Base-by-base conservation (phyloP, 257 asterid genomes). In the Osmanthus fragrans region DNA sequence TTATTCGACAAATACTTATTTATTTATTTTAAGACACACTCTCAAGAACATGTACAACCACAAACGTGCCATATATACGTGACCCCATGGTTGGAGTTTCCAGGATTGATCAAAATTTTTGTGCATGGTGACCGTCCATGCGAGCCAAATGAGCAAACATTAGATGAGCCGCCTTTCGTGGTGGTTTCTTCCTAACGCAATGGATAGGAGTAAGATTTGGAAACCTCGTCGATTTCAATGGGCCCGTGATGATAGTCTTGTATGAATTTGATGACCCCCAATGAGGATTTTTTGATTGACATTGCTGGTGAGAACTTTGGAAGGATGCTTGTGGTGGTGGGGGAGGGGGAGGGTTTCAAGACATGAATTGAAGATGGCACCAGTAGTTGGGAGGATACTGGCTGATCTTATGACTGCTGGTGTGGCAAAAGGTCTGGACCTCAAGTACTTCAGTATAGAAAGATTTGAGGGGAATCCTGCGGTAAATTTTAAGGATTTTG, bases 341-440 rank as follows among this genome's bases (percentile, higher is more conserved):
- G 0, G 3, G 32, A 30, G 32, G 32, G 2, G 32, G 32, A 30
- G 32, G 32, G 92, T 94, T 70, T 94, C 99, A 1, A 97, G 99
- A n/a, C 97, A 94, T 67, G 97, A 97, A 42, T 90, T 94, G 69
- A 94, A 94, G 89, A 92, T 94, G 98, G 94, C 89, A 58, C 98
- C 97, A 45, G 81, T 86, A 73, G 86, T 92, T 56, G 98, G 97
- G 72, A 76, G 87, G 68, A 76, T 91, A 15, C 79, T 86, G 83
- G 92, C 89, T 75, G 98, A 93, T 51, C 76, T 93, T 79, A 86
- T 82, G 81, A 71, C 18, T 49, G 72, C 30, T 2, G 96, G 92
- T 72, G 73, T 37, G 34, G 87, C 76, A 30, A 82, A 82, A 23
- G 86, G 83, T 71, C 47, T 2, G 15, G 16, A 40, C 47, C 47